Base-by-base conservation (phyloP, 768 basidiomycete species). In the Lactifluus echinatus region DNA sequence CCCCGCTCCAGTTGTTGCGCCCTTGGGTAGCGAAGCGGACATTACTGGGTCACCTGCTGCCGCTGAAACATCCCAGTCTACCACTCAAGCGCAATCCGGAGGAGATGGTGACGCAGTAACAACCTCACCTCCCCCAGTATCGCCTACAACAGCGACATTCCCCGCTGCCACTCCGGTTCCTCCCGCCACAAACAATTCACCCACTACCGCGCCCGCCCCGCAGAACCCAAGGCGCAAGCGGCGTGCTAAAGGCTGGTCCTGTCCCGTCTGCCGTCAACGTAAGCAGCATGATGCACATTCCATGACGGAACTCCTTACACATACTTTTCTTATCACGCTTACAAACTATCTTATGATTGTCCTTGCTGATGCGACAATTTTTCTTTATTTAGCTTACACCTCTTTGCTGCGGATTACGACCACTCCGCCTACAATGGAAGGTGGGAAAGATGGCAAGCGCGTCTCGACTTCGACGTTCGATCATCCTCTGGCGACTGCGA, bases 201-300 rank as follows among this genome's bases (percentile, higher is more conserved):
- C 64, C 8, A 55, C 54, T 31, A 44, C 60, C 10, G 24, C 29
- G 4, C 43, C 46, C 0, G 53, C 63, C 11, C 63, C 72, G 29
- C 70, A 75, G 15, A 74, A 76, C 55, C 70, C 78, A 4, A 77
- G 91, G 59, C 76, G 93, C 67, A 94, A 93, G 76, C 79, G 92
- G 64, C 94, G 91, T 74, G 88, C 91, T 0, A 97, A 97, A 72
- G 93, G 93, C 5, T 97, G 93, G 93, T 91, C 88, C 78, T 97
- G 93, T 69, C 93, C 93, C 28, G 90, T 97, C 48, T 95, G 93
- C 70, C 81, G 93, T 63, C 93, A 93, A 77, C 92, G 91, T 93
- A 67, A 70, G 89, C 79, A 5, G n/a, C n/a, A n/a, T n/a, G n/a
- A n/a, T n/a, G n/a, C n/a, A n/a, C n/a, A n/a, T n/a, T n/a, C n/a